These are phyloP conservation scores for Cylindrodendrum hubeiense DNA, from an alignment of 2,329 filamentous ascomycete genomes.

Conservation along the genomic window DNA sequence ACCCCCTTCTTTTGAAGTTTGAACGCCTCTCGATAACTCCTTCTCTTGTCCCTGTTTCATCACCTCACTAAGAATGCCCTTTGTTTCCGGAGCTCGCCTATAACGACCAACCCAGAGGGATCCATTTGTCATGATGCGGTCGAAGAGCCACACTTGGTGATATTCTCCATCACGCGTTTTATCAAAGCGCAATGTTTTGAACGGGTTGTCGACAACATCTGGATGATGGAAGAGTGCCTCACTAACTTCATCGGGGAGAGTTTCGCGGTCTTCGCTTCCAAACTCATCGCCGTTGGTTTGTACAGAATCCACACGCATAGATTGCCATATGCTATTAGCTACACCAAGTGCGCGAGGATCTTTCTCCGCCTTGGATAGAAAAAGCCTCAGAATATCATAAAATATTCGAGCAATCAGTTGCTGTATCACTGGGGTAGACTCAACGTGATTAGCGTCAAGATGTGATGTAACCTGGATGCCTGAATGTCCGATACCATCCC, in stretches of 20 bases:
- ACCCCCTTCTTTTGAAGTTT: too few relatives aligned
- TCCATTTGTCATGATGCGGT: conserved; percentile 11
- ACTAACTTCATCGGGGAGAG: conserved; percentile 9
- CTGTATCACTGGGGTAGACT: not conserved
- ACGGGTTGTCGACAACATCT: not conserved
- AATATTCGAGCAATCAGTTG: not conserved
- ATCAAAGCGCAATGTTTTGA: conserved; percentile 5
- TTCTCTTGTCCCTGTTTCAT: too few relatives aligned
- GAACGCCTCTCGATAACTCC: too few relatives aligned
- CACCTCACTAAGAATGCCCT: too few relatives aligned
- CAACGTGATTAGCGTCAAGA: not conserved
- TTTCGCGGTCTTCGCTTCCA: not conserved
- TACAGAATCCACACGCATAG: not conserved
- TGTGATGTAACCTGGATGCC: not conserved
- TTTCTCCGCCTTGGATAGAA: not conserved
- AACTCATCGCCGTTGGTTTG: too few relatives aligned
- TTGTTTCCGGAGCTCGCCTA: not conserved
- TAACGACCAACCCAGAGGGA: conserved; percentile 5
- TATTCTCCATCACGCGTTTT: conserved; percentile 1
- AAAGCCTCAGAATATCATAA: not conserved
- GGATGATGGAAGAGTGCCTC: conserved; percentile 7
- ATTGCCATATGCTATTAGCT: conserved; percentile 11
- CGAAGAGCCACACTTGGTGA: conserved; percentile 7
- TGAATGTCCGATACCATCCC: not conserved
- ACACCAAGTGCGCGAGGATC: not conserved